These are phyloP conservation scores for Debaryomyces nepalensis DNA, from an alignment of 1,139 yeast species.

Conservation along the genomic window DNA sequence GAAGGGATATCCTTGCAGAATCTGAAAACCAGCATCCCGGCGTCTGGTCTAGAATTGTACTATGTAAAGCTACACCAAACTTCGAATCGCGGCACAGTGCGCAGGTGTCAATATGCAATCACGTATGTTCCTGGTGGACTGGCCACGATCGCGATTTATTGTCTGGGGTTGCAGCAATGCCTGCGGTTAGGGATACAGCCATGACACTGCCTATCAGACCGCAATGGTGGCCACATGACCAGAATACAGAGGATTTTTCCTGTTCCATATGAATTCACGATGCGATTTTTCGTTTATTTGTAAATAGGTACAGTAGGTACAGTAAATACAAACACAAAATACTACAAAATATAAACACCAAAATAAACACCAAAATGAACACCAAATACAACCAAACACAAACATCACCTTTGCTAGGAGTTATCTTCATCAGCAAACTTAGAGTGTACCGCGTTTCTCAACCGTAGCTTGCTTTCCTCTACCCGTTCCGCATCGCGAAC, in stretches of 20 bases:
- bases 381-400: too few relatives aligned
- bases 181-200: not conserved
- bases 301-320: too few relatives aligned
- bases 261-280: too few relatives aligned
- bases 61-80: not conserved
- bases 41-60: not conserved
- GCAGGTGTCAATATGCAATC: not conserved
- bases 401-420: too few relatives aligned
- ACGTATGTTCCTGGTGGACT: not conserved
- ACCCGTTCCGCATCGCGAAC: not conserved
- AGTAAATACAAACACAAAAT: slow-evolving; percentile 3
- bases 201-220: not conserved
- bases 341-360: not conserved
- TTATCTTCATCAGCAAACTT: not conserved
- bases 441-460: slow-evolving; percentile 12
- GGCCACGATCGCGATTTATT: not conserved
- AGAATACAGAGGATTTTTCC: too few relatives aligned
- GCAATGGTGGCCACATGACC: not conserved
- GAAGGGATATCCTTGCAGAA: not conserved
- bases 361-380: not conserved
- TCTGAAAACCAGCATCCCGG: not conserved
- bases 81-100: slow-evolving; percentile 5
- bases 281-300: too few relatives aligned
- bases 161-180: not conserved
- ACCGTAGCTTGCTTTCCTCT: slow-evolving; percentile 4